Percentiles rank a stretch among this genome's conserved stretches.
Evolutionary conservation across 2,329 filamentous ascomycete genomes (phyloP).

Genomic region (Diplodia corticola): DNA sequence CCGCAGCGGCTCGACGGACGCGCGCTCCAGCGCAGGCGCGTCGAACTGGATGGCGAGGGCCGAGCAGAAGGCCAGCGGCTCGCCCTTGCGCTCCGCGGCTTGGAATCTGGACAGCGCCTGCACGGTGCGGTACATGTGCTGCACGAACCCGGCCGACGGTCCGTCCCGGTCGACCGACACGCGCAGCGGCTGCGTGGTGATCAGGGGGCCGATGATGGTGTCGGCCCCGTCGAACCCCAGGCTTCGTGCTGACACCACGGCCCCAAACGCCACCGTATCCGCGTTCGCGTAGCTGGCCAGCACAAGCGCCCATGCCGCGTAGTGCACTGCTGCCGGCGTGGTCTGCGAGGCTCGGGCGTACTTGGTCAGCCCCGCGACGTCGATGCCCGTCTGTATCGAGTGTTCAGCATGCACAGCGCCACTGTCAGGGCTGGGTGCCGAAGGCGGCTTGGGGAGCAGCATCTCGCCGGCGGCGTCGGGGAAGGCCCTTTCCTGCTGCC

Average conservation of each 20-base stretch:
- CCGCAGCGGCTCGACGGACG: background rate
- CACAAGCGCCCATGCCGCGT: conserved; percentile 39
- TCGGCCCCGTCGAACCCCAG: conserved; percentile 38
- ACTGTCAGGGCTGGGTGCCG: background rate
- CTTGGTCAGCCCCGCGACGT: background rate
- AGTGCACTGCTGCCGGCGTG: conserved; percentile 39
- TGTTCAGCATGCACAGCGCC: background rate
- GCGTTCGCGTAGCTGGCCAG: conserved; percentile 36
- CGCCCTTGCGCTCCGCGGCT: background rate
- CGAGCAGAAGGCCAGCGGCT: background rate
- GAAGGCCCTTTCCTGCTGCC: background rate
- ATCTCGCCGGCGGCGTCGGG: background rate
- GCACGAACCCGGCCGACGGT: background rate
- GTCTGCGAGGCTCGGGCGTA: too few species aligned
- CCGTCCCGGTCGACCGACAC: background rate
- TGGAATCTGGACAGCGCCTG: background rate
- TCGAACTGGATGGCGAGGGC: background rate
- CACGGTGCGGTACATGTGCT: background rate
- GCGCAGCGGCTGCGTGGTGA: background rate
- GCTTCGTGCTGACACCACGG: conserved; percentile 46
- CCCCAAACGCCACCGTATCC: conserved; percentile 45
- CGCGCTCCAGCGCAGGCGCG: background rate
- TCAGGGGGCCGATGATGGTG: conserved; percentile 40
- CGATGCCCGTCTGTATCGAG: background rate
- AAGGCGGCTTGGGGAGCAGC: background rate